These are phyloP conservation scores for Stevia rebaudiana DNA, from an alignment of 140 eudicot species.

Conservation along the genomic window DNA sequence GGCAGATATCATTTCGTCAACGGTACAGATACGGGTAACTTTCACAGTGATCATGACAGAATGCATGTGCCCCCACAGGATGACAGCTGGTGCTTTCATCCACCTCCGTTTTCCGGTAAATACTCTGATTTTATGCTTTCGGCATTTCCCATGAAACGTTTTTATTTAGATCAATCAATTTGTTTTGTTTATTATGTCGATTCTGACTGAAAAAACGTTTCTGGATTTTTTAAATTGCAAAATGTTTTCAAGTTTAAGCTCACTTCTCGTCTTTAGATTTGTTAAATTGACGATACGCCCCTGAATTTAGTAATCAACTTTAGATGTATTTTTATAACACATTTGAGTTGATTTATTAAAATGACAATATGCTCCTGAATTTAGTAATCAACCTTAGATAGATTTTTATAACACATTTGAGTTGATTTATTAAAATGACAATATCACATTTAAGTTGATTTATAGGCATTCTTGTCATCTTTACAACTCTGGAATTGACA, in stretches of 20 bases:
- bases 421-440: too few species aligned
- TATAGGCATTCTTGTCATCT: not conserved
- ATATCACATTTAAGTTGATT: not conserved
- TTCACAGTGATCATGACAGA: constrained; percentile 65
- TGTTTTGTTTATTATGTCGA: not conserved
- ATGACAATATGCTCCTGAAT: not conserved
- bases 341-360: not conserved
- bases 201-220: not conserved
- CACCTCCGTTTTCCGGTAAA: constrained; percentile 63
- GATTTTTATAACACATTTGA: too few species aligned
- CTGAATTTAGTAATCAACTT: not conserved
- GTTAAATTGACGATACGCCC: not conserved
- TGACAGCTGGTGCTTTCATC: constrained; percentile 68
- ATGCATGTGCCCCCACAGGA: constrained; percentile 48
- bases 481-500: not conserved
- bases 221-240: not conserved
- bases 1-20: constrained; percentile 52
- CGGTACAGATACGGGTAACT: constrained; percentile 50
- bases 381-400: not conserved
- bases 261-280: not conserved
- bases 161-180: too few species aligned
- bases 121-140: not conserved
- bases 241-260: not conserved
- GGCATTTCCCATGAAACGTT: not conserved
- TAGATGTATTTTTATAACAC: not conserved